Base-by-base conservation (phyloP, 768 basidiomycete species). In the Lanmaoa rubissima region DNA sequence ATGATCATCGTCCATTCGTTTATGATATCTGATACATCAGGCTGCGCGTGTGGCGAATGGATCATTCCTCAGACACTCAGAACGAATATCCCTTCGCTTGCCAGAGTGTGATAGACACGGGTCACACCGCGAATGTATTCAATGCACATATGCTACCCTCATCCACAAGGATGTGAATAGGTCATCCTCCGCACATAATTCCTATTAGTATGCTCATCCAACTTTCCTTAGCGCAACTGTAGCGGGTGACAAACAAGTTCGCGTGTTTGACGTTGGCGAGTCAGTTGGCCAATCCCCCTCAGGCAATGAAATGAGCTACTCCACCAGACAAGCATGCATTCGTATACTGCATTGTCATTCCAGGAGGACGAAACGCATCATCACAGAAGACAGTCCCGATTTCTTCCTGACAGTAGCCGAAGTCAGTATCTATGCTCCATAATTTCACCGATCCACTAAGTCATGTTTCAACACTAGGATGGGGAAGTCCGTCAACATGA, bases 401-500 rank as follows among this genome's bases (percentile, higher is more conserved):
- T 61, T 82, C 42, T 92, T 92, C 68, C 69, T 92, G 26, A 85
- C 90, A 0, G 86, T 90, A n/a, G 79, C 83, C n/a, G 89, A 92
- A 80, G 89, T 87, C 50, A 34, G 79, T 69, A 47, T 16, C 17
- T 26, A 32, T 52, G 31, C 13, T 28, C 28, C 38, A 31, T 19
- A 19, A n/a, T n/a, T 51, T 24, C 13, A 26, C 17, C 36, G 17
- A 16, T 16, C 11, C 32, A 63, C 69, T 47, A 57, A 69, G 12
- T 58, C 60, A 51, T 50, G 55, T 53, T 71, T 34, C 61, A 57
- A 70, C 34, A 41, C 58, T 65, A 93, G 87, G 93, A 96, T 72
- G 92, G 91, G 4, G 81, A 86, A 31, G 92, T 94, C 11, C 82
- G 93, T 26, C 92, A 94, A 66, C 93, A 95, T 68, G 93, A 96